Evolutionary conservation across 192 early-diverging fungal genomes (phyloP).

Genomic region (Dissophora globulifera): DNA sequence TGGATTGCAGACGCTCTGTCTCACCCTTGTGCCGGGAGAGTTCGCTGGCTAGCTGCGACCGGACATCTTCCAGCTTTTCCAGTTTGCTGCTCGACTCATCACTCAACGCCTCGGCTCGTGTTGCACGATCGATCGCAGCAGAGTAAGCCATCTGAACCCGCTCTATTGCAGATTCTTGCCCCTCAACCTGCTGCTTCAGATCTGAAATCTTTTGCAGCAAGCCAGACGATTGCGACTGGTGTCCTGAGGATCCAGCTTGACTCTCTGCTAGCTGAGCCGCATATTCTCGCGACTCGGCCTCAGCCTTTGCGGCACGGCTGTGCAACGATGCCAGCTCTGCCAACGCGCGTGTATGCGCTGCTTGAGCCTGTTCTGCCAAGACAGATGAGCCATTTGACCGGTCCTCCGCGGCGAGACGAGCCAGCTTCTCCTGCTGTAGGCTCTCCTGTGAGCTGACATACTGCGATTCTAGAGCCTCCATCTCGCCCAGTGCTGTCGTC

Average conservation of each 20-base stretch:
- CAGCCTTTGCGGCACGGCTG: conserved; percentile 53
- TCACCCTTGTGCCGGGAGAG: conserved; percentile 35
- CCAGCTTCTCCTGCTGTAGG: conserved; percentile 55
- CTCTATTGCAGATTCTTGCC: conserved; percentile 51
- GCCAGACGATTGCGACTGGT: conserved; percentile 39
- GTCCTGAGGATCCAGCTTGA: conserved; percentile 48
- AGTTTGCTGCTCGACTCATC: conserved; percentile 47
- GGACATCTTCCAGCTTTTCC: conserved; percentile 42
- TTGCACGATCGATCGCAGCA: conserved; percentile 51
- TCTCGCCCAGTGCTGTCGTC: conserved; percentile 51
- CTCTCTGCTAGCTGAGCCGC: conserved; percentile 51
- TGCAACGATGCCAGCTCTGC: conserved; percentile 59
- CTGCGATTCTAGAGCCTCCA: conserved; percentile 47
- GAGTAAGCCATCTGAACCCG: conserved; percentile 47
- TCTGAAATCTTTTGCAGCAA: conserved; percentile 26
- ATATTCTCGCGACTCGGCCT: conserved; percentile 56
- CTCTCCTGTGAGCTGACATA: conserved; percentile 52
- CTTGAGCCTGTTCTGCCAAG: conserved; percentile 62
- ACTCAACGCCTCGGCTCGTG: conserved; percentile 48
- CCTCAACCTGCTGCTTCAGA: conserved; percentile 53
- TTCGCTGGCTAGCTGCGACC: conserved; percentile 52
- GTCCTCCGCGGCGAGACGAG: conserved; percentile 59
- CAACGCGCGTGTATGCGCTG: conserved; percentile 59
- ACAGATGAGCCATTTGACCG: conserved; percentile 54
- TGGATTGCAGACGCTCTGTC: conserved; percentile 46